Base-by-base conservation (phyloP, 768 basidiomycete genomes). In the Leccinum olivaceopallidum region DNA sequence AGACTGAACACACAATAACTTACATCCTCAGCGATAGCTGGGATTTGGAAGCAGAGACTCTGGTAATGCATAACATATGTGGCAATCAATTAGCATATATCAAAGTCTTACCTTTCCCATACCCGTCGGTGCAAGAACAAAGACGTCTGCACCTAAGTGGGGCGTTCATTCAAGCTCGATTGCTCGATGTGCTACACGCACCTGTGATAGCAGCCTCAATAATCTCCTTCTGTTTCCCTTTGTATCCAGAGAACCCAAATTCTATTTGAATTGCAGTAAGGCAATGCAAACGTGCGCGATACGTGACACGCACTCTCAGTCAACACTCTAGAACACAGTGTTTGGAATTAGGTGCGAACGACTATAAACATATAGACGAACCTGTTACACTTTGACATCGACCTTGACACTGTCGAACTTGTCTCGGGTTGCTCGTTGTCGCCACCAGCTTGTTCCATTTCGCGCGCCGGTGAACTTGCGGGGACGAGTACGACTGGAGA, bases 1-100 rank as follows among this genome's bases (percentile, higher is more conserved):
- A 26, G 20, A 18, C 3, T 13, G 32, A 39, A 28, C 57, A 44
- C 42, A 30, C 57, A 42, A 37, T 32, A 18, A 67, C 64, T 56
- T 60, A 88, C 89, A 59, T 83, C 77, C 44, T 81, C 83, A 9
- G 85, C 85, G 36, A 88, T 75, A 0, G 92, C 92, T 49, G 92
- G 92, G 30, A 93, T 76, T 75, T 94, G 92, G 68, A 94, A 94
- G 73, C 92, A 94, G 4, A 94, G 67, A 66, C 90, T 92, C 90
- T 92, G 55, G 5, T 22, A 6, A 55, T 51, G 48, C 57, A 36
- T 37, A 50, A 49, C 56, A 52, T 55, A 24, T 14, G 10, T 49
- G 20, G 13, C 3, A 4, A 22, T 26, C 6, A 4, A 37, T 14
- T 6, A 24, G 2, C 5, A 4, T 26, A 6, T 6, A 26, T 50